Evolutionary conservation across 441 rosid species (phyloP).

Genomic region (California macrophylla): DNA sequence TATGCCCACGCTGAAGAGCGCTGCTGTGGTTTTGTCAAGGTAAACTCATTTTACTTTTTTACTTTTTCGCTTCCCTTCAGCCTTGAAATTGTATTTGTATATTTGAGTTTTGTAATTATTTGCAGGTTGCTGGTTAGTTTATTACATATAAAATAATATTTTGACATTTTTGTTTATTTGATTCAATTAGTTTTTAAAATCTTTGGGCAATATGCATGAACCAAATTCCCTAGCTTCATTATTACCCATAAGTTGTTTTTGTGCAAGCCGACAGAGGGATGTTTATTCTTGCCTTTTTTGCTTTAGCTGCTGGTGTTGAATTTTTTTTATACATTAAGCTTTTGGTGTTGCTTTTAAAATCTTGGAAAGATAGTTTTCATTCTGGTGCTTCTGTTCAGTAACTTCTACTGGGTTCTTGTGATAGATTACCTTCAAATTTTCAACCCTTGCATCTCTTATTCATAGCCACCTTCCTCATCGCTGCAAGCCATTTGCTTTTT

Average conservation of each 20-base stretch:
- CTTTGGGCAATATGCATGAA: neutral
- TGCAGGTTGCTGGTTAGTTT: neutral
- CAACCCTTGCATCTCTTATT: neutral
- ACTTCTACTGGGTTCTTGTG: neutral
- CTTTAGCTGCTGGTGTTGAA: neutral
- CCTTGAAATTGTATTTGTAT: neutral
- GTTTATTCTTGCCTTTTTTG: neutral
- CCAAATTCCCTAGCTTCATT: neutral
- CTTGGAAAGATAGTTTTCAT: neutral
- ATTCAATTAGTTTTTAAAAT: neutral
- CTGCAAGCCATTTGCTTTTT: neutral
- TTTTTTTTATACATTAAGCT: neutral
- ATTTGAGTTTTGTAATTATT: neutral
- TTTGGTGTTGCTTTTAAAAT: neutral
- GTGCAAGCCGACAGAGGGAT: neutral
- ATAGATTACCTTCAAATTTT: neutral
- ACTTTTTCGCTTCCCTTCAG: neutral
- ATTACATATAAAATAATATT: neutral
- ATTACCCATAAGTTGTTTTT: neutral
- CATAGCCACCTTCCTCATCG: neutral
- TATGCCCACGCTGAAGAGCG: conserved; percentile 50
- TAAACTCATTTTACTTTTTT: conserved; percentile 14
- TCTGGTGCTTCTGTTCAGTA: neutral
- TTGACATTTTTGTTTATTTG: neutral
- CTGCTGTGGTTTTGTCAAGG: conserved; percentile 49